Evolutionary conservation across 2,329 filamentous ascomycete genomes (phyloP).

Genomic region (Allantophomopsis lycopodina): DNA sequence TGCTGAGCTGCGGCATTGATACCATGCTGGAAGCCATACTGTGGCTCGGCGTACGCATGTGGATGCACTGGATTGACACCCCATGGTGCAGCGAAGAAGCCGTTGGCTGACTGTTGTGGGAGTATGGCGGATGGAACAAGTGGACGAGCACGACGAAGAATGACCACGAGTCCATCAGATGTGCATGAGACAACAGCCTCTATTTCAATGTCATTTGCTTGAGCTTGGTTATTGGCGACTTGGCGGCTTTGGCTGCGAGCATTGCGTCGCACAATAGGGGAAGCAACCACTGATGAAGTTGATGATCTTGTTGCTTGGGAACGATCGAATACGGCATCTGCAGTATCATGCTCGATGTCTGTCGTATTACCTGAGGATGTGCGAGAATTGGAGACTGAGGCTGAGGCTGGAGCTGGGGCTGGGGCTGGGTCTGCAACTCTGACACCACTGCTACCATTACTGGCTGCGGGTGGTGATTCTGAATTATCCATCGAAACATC

Average conservation of each 20-base stretch:
- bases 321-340: constrained; percentile 28
- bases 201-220: constrained; percentile 43
- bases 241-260: constrained; percentile 5
- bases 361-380: constrained; percentile 31
- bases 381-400: constrained; percentile 7
- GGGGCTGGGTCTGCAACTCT: background rate
- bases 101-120: constrained; percentile 35
- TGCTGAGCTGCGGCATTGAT: constrained; percentile 26
- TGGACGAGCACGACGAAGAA: constrained; percentile 61
- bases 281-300: constrained; percentile 13
- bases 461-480: too few species aligned
- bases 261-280: constrained; percentile 10
- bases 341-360: constrained; percentile 20
- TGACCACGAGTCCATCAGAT: constrained; percentile 75
- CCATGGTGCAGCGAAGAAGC: constrained; percentile 73
- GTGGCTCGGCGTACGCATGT: constrained; percentile 19
- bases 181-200: constrained; percentile 89
- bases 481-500: too few species aligned
- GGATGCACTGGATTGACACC: constrained; percentile 49
- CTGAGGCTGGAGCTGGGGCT: background rate
- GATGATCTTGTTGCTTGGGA: constrained; percentile 11
- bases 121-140: constrained; percentile 42
- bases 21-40: constrained; percentile 26
- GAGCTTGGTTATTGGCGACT: constrained; percentile 2
- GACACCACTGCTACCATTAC: background rate